Percentiles rank a stretch among this genome's conserved stretches.
These are phyloP conservation scores for Xanthoceras sorbifolium DNA, from an alignment of 345 rosid species.

Conservation along the genomic window DNA sequence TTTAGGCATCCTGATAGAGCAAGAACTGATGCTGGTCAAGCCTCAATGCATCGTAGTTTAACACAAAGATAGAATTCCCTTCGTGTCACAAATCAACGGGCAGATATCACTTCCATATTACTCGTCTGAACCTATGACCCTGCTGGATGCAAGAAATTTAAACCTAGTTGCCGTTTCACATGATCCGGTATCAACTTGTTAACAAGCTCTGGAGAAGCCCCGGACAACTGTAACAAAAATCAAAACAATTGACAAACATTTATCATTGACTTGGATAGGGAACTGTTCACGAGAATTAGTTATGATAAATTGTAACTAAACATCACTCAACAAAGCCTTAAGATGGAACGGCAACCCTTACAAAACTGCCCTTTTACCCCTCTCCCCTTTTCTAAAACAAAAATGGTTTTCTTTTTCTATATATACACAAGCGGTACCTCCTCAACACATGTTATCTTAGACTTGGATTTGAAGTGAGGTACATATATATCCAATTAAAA, in stretches of 20 bases:
- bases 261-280: neutral
- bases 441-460: neutral
- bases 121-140: constrained; percentile 49
- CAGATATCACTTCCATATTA: constrained; percentile 21
- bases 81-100: constrained; percentile 29
- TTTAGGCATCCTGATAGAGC: constrained; percentile 27
- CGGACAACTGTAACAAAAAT: constrained; percentile 49
- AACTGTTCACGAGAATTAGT: neutral
- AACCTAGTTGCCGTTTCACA: constrained; percentile 75
- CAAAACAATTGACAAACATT: neutral
- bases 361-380: neutral
- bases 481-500: too few species aligned
- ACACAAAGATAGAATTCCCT: constrained; percentile 32
- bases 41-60: constrained; percentile 31
- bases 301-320: neutral
- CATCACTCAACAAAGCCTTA: neutral
- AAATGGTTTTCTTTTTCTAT: neutral
- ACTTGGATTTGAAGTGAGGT: too few species aligned
- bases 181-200: constrained; percentile 86
- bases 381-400: neutral
- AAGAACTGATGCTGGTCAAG: constrained; percentile 36
- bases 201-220: constrained; percentile 75
- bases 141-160: constrained; percentile 67
- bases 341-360: neutral
- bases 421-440: too few species aligned